Conservation (phyloP, 805 yeast species). For the Starmerella potacharoeniae region DNA sequence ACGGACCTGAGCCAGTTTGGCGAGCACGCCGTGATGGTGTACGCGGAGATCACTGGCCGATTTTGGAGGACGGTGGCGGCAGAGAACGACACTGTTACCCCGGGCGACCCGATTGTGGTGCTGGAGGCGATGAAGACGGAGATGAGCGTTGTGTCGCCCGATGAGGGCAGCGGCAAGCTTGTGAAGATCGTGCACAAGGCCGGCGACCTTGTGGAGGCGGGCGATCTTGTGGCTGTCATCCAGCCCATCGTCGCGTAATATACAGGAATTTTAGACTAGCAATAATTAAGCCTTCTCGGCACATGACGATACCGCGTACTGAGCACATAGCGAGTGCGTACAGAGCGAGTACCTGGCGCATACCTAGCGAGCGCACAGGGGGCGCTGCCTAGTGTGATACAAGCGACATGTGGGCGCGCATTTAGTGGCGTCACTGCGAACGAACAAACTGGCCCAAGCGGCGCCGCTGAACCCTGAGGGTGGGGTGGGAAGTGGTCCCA, state of each 20-base stretch:
- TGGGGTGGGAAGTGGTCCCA: too few species aligned
- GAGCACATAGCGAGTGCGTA: too few species aligned
- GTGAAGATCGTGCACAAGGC: conserved; percentile 47
- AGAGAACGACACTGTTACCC: conserved; percentile 62
- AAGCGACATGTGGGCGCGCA: not conserved
- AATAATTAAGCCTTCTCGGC: not conserved
- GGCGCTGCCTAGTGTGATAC: not conserved
- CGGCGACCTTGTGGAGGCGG: conserved; percentile 96
- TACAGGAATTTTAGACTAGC: too few species aligned
- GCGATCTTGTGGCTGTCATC: conserved; percentile 82
- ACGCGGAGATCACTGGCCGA: conserved; percentile 93
- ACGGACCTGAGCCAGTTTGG: conserved; percentile 47
- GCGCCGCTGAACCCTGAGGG: too few species aligned
- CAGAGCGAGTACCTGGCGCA: too few species aligned
- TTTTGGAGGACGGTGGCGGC: conserved; percentile 82
- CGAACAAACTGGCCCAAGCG: too few species aligned
- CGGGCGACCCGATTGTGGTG: conserved; percentile 72
- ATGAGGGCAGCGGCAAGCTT: conserved; percentile 24
- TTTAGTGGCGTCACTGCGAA: too few species aligned
- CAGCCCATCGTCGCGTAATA: conserved; percentile 29
- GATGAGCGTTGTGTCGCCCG: conserved; percentile 71
- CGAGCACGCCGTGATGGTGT: conserved; percentile 71
- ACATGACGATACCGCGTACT: not conserved
- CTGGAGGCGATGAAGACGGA: conserved; percentile 99
- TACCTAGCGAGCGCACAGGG: too few species aligned